Conservation (phyloP, 169 alveolate species). For the Pseudocohnilembus persalinus region DNA sequence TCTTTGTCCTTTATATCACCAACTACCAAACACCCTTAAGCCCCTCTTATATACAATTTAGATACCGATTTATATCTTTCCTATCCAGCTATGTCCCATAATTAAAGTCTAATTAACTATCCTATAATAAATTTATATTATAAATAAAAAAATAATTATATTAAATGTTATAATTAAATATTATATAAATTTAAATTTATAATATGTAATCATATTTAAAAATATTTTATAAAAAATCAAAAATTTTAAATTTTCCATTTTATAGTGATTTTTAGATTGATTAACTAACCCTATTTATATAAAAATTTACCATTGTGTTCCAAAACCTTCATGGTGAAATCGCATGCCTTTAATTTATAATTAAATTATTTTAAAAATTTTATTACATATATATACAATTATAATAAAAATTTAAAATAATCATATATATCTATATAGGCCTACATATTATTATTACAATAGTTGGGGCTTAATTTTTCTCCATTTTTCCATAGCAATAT, state of each 20-base stretch:
- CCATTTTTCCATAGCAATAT: slow-evolving; percentile 37
- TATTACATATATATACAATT: too few species aligned
- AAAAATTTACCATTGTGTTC: background rate
- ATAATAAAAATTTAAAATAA: too few species aligned
- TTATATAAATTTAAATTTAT: too few species aligned
- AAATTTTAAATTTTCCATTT: background rate
- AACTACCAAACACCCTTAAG: slow-evolving; percentile 33
- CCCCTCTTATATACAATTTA: slow-evolving; percentile 45
- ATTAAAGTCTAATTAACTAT: slow-evolving; percentile 18
- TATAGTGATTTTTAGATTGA: too few species aligned
- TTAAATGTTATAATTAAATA: too few species aligned
- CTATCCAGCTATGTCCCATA: slow-evolving; percentile 44
- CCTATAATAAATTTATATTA: slow-evolving; percentile 5
- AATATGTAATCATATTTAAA: too few species aligned
- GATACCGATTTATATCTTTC: slow-evolving; percentile 34
- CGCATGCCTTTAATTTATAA: slow-evolving; percentile 31
- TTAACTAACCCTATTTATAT: background rate
- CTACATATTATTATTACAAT: background rate
- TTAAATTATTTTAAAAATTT: too few species aligned
- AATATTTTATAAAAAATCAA: too few species aligned
- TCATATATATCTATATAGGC: background rate
- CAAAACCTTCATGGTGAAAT: slow-evolving; percentile 32
- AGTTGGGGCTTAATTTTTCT: slow-evolving; percentile 44
- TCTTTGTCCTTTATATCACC: slow-evolving; percentile 29
- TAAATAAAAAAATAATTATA: background rate